phyloP scores from a whole-genome alignment of 129 eudicot species.

The Flaveria sonorensis region DNA sequence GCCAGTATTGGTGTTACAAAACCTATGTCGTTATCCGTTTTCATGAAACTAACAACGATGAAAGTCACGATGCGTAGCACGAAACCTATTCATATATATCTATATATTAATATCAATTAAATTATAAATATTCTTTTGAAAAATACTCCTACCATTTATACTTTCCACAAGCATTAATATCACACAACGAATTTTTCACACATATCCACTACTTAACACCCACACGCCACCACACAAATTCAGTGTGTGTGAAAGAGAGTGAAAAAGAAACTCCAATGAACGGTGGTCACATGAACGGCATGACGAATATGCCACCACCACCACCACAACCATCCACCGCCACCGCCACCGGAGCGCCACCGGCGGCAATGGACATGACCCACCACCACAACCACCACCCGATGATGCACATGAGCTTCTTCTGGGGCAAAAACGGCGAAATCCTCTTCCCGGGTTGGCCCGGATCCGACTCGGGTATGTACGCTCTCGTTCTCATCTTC shows the following conservation, averaged over 20 bases:
- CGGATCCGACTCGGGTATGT: conserved; percentile 60
- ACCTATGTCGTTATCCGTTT: too few relatives aligned
- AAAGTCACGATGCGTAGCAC: too few relatives aligned
- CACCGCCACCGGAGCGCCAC: conserved; percentile 23
- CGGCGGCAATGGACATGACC: conserved; percentile 28
- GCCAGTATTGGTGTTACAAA: too few relatives aligned
- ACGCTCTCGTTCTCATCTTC: conserved; percentile 51
- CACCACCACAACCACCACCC: conserved; percentile 34
- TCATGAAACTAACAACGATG: too few relatives aligned
- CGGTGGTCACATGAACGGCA: conserved; percentile 45
- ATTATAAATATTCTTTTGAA: too few relatives aligned
- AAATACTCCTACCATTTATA: too few relatives aligned
- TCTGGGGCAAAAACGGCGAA: conserved; percentile 71
- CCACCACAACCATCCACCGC: not conserved
- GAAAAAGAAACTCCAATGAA: conserved; percentile 13
- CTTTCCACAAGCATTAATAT: not conserved
- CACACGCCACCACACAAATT: not conserved
- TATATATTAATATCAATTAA: too few relatives aligned
- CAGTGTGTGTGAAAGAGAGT: not conserved
- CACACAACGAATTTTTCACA: conserved; percentile 13
- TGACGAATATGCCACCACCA: conserved; percentile 34
- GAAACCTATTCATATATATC: too few relatives aligned
- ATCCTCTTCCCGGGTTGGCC: conserved; percentile 80
- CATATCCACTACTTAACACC: conserved; percentile 11
- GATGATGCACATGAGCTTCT: conserved; percentile 95